Evolutionary conservation across 129 eudicot genomes (phyloP).

Genomic region (Helichrysum umbraculigerum): DNA sequence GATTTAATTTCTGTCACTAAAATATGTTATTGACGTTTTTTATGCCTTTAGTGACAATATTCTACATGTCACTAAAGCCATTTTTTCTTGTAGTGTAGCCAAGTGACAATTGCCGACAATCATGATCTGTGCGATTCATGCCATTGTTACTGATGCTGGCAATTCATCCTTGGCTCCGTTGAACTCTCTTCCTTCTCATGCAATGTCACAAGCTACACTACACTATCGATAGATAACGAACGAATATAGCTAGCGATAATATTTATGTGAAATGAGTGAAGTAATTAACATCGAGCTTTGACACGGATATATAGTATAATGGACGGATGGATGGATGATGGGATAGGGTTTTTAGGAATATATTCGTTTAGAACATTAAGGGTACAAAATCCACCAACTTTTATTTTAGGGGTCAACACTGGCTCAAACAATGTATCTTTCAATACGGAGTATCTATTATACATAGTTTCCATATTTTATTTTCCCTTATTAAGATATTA

Average conservation of each 20-base stretch:
- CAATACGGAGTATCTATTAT: too few species aligned
- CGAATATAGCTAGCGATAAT: neutral
- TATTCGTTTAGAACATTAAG: constrained; percentile 6
- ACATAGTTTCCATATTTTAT: too few species aligned
- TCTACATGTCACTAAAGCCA: too few species aligned
- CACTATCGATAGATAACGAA: too few species aligned
- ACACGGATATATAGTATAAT: constrained; percentile 22
- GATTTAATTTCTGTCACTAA: too few species aligned
- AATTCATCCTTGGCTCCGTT: constrained; percentile 43
- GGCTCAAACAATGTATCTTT: too few species aligned
- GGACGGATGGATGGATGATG: constrained; percentile 5
- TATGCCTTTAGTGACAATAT: too few species aligned
- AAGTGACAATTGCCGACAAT: too few species aligned
- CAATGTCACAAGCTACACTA: neutral
- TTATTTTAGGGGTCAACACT: neutral
- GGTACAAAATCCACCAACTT: constrained; percentile 10
- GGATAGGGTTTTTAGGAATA: constrained; percentile 21
- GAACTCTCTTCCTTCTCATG: neutral
- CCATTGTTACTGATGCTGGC: constrained; percentile 34
- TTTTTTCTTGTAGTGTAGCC: too few species aligned
- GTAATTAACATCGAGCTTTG: neutral
- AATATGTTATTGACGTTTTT: too few species aligned
- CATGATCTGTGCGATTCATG: neutral
- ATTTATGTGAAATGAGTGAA: neutral
- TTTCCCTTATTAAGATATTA: too few species aligned